phyloP scores from a whole-genome alignment of 208 protist species.

The Acanthamoeba sp. region DNA sequence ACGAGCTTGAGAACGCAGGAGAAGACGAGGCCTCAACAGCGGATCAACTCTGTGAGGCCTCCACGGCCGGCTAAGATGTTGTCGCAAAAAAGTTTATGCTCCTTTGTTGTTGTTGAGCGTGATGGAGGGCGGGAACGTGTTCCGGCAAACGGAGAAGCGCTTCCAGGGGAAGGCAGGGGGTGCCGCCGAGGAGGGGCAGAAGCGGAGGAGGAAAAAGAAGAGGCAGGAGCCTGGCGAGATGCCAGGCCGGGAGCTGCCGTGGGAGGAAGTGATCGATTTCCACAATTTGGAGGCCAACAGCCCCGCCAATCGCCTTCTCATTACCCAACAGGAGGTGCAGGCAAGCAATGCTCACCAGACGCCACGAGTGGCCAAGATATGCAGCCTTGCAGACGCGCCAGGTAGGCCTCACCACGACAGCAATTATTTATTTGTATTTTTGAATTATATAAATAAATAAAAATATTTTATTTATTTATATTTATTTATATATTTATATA shows the following conservation, averaged over 20 bases:
- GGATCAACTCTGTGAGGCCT: too few species aligned
- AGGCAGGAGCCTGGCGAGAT: not conserved
- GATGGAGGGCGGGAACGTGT: not conserved
- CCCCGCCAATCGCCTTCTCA: not conserved
- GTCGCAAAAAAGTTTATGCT: too few species aligned
- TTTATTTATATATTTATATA: not conserved
- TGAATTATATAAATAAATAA: not conserved
- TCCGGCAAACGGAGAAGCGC: constrained; percentile 9
- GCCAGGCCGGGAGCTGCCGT: not conserved
- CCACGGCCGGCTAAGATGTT: too few species aligned
- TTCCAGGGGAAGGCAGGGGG: not conserved
- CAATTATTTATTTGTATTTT: not conserved
- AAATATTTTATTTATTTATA: not conserved
- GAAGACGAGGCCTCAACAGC: too few species aligned
- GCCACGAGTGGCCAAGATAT: not conserved
- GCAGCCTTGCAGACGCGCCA: not conserved
- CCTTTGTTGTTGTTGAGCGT: too few species aligned
- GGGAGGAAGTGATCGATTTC: constrained; percentile 13
- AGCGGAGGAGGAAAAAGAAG: not conserved
- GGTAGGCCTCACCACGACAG: too few species aligned
- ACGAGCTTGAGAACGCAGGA: not conserved
- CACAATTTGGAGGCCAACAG: not conserved
- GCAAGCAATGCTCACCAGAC: not conserved
- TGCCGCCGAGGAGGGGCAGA: not conserved
- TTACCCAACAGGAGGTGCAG: not conserved